phyloP scores from a whole-genome alignment of 2,329 filamentous ascomycete species.

The Cladophialophora immunda region DNA sequence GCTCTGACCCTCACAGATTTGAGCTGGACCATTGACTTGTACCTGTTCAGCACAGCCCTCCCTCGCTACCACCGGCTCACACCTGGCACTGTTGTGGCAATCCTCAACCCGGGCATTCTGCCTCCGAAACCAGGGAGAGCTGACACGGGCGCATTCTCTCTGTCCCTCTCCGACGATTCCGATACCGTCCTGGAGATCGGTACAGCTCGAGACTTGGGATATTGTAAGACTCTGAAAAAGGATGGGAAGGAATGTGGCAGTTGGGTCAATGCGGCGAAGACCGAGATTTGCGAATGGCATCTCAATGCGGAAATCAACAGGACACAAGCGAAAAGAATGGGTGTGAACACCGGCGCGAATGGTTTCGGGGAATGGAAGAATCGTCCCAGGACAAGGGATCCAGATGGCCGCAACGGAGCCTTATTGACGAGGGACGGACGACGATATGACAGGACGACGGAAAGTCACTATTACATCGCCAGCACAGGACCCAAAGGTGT shows the following conservation, averaged over 20 bases:
- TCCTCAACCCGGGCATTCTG: constrained; percentile 91
- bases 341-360: constrained; percentile 76
- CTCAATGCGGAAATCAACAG: constrained; percentile 82
- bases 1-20: constrained; percentile 86
- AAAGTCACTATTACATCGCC: constrained; percentile 57
- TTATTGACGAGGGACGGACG: constrained; percentile 33
- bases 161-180: constrained; percentile 84
- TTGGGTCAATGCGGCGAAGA: constrained; percentile 90
- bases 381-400: constrained; percentile 2
- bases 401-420: constrained; percentile 37
- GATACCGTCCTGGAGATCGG: constrained; percentile 93
- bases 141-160: constrained; percentile 83
- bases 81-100: constrained; percentile 87
- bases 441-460: constrained; percentile 51
- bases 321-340: constrained; percentile 73
- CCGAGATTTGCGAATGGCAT: constrained; percentile 92
- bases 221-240: constrained; percentile 84
- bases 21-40: constrained; percentile 89
- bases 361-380: constrained; percentile 48
- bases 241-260: constrained; percentile 80
- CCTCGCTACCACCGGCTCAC: constrained; percentile 93
- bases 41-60: constrained; percentile 90
- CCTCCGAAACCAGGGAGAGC: constrained; percentile 78
- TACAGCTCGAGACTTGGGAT: constrained; percentile 82
- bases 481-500: constrained; percentile 25